These are phyloP conservation scores for Fusarium sp. DNA, from an alignment of 2,329 filamentous ascomycete genomes.

Conservation along the genomic window DNA sequence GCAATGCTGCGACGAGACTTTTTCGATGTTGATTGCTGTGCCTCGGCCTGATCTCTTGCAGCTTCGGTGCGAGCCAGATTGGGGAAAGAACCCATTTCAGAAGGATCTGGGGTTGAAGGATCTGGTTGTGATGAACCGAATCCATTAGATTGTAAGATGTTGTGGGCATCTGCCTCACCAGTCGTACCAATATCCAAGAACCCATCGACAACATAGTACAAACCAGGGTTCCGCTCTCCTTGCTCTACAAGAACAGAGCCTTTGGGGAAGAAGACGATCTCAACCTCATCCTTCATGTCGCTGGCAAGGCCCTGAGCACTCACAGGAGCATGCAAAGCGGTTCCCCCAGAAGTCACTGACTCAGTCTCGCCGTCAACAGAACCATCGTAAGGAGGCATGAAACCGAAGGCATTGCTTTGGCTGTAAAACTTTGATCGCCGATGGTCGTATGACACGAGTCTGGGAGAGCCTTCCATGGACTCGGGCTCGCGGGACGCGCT, in stretches of 20 bases:
- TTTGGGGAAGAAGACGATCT: constrained; percentile 97
- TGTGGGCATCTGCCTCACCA: constrained; percentile 48
- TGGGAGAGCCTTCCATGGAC: constrained; percentile 87
- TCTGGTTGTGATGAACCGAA: constrained; percentile 38
- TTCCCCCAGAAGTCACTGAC: constrained; percentile 79
- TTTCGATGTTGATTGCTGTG: constrained; percentile 60
- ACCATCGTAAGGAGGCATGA: constrained; percentile 84
- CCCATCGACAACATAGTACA: constrained; percentile 98
- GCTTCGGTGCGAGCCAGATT: constrained; percentile 44
- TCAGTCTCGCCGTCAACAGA: constrained; percentile 86
- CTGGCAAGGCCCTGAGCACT: constrained; percentile 76
- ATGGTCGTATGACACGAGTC: constrained; percentile 85
- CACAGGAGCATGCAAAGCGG: constrained; percentile 69
- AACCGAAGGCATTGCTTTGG: constrained; percentile 83
- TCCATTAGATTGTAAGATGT: constrained; percentile 48
- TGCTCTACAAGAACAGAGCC: constrained; percentile 95
- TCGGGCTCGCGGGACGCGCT: constrained; percentile 73
- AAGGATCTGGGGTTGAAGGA: constrained; percentile 35
- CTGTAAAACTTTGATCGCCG: constrained; percentile 80
- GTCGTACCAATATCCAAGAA: constrained; percentile 95
- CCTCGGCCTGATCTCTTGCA: constrained; percentile 48
- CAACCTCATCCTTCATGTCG: constrained; percentile 90
- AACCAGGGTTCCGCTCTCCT: constrained; percentile 92
- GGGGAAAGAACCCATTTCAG: constrained; percentile 46
- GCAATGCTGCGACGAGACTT: constrained; percentile 76